Evolutionary conservation across 306 rosid species (phyloP).

Genomic region (Prunus mume): DNA sequence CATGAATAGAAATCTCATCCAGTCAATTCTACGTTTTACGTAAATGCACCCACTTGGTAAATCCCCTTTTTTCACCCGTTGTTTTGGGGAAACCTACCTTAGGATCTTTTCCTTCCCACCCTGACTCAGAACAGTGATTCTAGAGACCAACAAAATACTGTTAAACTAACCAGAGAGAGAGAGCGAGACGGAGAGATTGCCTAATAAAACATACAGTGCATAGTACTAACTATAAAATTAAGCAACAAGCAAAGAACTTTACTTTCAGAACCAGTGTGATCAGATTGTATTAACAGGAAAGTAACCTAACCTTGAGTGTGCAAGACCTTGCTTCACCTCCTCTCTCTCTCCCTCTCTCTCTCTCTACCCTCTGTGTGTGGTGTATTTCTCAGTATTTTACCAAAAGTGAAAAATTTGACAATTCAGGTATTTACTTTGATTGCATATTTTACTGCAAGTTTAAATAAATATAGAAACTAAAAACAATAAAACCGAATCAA

Average conservation of each 20-base stretch:
- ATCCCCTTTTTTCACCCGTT: slow-evolving; percentile 6
- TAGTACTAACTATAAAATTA: slow-evolving; percentile 24
- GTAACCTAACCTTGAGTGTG: slow-evolving; percentile 45
- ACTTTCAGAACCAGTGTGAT: slow-evolving; percentile 24
- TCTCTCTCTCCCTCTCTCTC: background rate
- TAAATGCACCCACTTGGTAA: slow-evolving; percentile 11
- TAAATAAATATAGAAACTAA: slow-evolving; percentile 4
- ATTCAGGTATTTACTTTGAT: background rate
- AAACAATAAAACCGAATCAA: background rate
- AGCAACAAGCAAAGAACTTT: slow-evolving; percentile 35
- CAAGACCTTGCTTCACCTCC: background rate
- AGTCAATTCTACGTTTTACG: background rate
- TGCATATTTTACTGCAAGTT: background rate
- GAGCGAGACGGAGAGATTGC: background rate
- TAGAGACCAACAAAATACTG: background rate
- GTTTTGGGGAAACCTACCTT: slow-evolving; percentile 12
- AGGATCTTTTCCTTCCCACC: background rate
- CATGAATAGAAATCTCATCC: slow-evolving; percentile 12
- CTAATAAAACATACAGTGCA: background rate
- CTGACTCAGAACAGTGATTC: background rate
- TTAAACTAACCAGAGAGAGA: slow-evolving; percentile 6
- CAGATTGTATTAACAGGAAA: slow-evolving; percentile 42
- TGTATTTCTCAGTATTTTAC: background rate
- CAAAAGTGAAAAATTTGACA: background rate
- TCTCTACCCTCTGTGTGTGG: too few relatives aligned